phyloP scores from a whole-genome alignment of 257 asterid genomes.

The Ophiorrhiza pumila region DNA sequence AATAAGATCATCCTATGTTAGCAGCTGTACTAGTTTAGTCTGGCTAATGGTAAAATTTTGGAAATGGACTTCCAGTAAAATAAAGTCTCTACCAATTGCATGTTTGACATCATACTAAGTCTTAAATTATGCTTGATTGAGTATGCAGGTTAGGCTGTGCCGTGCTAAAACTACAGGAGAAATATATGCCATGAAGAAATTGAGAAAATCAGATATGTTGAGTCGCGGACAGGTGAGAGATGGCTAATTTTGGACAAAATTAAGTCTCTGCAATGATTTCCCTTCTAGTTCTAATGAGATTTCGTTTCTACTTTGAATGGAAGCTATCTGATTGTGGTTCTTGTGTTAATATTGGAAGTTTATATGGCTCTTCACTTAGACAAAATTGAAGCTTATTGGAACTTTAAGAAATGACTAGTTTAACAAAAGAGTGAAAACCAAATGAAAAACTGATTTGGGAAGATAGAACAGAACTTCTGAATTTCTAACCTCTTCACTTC shows the following conservation, averaged over 20 bases:
- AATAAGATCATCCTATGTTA: not conserved
- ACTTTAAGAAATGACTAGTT: not conserved
- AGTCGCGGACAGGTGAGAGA: slow-evolving; percentile 90
- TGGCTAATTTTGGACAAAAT: slow-evolving; percentile 7
- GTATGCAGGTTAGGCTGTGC: slow-evolving; percentile 85
- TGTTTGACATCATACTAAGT: not conserved
- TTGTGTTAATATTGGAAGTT: not conserved
- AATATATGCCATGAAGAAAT: slow-evolving; percentile 89
- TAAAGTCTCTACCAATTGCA: not conserved
- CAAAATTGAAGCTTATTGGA: not conserved
- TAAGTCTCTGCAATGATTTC: not conserved
- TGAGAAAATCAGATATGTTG: slow-evolving; percentile 94
- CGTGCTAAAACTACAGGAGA: slow-evolving; percentile 86
- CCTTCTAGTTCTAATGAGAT: not conserved
- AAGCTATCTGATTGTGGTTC: not conserved
- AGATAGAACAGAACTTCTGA: not conserved
- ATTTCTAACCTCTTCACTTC: slow-evolving; percentile 6
- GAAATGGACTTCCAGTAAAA: no score
- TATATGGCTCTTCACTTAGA: not conserved
- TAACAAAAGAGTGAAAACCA: not conserved
- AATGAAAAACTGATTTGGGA: not conserved
- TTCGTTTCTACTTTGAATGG: not conserved
- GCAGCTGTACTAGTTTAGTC: not conserved
- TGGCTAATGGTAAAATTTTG: not conserved
- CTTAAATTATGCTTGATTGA: slow-evolving; percentile 16